These are phyloP conservation scores for Trypanosoma caninum DNA, from an alignment of 208 protist species.

Conservation along the genomic window DNA sequence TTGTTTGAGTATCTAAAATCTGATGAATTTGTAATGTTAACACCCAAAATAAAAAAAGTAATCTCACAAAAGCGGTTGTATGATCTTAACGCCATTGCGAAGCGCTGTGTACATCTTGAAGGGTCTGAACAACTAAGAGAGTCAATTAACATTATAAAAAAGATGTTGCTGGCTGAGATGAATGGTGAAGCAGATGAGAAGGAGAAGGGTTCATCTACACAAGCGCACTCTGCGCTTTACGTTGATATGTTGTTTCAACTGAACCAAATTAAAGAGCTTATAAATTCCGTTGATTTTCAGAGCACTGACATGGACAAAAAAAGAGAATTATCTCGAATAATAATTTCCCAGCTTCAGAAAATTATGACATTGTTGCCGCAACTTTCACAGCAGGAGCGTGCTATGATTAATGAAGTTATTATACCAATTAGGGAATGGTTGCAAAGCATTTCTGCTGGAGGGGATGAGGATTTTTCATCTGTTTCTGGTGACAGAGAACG, in stretches of 20 bases:
- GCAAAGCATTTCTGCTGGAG: conserved; percentile 3
- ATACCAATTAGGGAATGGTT: conserved; percentile 41
- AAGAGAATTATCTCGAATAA: conserved; percentile 18
- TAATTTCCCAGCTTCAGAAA: conserved; percentile 51
- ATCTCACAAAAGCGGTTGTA: conserved; percentile 26
- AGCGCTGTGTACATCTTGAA: conserved; percentile 12
- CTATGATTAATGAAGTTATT: conserved; percentile 33
- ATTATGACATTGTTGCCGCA: conserved; percentile 31
- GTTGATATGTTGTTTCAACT: conserved; percentile 33
- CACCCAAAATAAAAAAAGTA: conserved; percentile 22
- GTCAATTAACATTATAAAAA: conserved; percentile 49
- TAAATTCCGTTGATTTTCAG: conserved; percentile 38
- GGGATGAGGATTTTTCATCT: not conserved
- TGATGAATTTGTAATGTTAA: conserved; percentile 33
- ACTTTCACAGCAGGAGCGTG: conserved; percentile 36
- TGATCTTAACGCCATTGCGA: conserved; percentile 29
- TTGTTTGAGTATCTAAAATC: conserved; percentile 43
- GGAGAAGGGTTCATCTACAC: conserved; percentile 7
- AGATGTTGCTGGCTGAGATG: conserved; percentile 28
- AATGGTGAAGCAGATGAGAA: too few species aligned
- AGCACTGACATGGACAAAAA: conserved; percentile 25
- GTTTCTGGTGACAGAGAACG: conserved; percentile 12
- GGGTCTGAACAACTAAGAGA: conserved; percentile 25
- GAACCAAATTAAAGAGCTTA: conserved; percentile 31
- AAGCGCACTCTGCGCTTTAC: conserved; percentile 22